These are phyloP conservation scores for Debaryomyces maramus DNA, from an alignment of 805 yeast species.

Conservation along the genomic window DNA sequence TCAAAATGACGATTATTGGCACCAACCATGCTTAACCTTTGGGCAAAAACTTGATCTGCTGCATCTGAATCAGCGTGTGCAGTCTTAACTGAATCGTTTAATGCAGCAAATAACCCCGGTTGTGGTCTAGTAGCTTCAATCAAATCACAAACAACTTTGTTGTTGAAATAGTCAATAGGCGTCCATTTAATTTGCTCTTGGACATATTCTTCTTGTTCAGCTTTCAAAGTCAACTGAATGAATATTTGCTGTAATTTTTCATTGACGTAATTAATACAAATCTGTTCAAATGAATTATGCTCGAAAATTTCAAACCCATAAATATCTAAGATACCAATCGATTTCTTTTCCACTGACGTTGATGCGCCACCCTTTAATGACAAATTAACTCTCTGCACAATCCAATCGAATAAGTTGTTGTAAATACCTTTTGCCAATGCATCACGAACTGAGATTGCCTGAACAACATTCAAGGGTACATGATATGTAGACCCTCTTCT, in stretches of 20 bases:
- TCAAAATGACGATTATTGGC: slow-evolving; percentile 84
- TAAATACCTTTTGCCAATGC: slow-evolving; percentile 94
- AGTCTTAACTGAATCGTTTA: slow-evolving; percentile 95
- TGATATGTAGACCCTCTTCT: slow-evolving; percentile 91
- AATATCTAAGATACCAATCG: slow-evolving; percentile 92
- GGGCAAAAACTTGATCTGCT: slow-evolving; percentile 95
- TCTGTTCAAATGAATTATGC: slow-evolving; percentile 91
- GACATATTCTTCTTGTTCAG: slow-evolving; percentile 97
- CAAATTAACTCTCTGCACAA: slow-evolving; percentile 83
- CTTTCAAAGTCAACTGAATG: slow-evolving; percentile 90
- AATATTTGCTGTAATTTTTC: slow-evolving; percentile 96
- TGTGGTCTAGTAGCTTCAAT: slow-evolving; percentile 88
- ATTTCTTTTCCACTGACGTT: slow-evolving; percentile 44
- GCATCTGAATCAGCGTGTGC: slow-evolving; percentile 97
- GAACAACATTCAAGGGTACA: slow-evolving; percentile 87
- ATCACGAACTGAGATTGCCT: slow-evolving; percentile 93
- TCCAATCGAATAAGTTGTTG: slow-evolving; percentile 93
- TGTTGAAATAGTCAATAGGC: slow-evolving; percentile 94
- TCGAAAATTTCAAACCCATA: slow-evolving; percentile 96
- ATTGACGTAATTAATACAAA: slow-evolving; percentile 93
- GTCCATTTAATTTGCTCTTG: slow-evolving; percentile 96
- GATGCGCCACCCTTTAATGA: slow-evolving; percentile 55
- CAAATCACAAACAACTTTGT: slow-evolving; percentile 93
- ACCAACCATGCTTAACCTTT: slow-evolving; percentile 79
- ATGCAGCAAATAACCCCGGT: slow-evolving; percentile 93